Percentiles rank a stretch among this genome's conserved stretches.
Evolutionary conservation across 495 filamentous ascomycete species (phyloP).

Genomic region (Penicillium cosmopolitanum): DNA sequence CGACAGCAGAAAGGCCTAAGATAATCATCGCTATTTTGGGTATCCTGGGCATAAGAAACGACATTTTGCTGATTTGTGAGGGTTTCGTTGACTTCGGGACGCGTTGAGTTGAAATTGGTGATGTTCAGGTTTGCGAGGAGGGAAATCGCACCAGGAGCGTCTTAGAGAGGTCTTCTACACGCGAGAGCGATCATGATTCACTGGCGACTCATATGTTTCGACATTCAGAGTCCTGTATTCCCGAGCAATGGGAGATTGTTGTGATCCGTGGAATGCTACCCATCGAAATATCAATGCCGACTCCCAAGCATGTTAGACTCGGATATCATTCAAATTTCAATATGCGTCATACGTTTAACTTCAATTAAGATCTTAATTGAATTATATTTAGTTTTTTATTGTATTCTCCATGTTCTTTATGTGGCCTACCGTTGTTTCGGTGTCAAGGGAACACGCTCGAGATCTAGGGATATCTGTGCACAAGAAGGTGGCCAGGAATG

Average conservation of each 20-base stretch:
- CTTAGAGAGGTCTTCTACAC: conserved; percentile 10
- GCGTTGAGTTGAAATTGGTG: background rate
- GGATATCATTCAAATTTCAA: background rate
- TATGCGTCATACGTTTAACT: background rate
- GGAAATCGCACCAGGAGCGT: background rate
- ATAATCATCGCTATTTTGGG: conserved; percentile 8
- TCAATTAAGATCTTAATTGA: background rate
- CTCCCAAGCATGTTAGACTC: background rate
- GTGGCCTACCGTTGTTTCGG: background rate
- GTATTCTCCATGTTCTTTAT: background rate
- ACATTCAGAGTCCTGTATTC: background rate
- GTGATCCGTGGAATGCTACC: conserved; percentile 23
- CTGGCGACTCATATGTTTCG: conserved; percentile 20
- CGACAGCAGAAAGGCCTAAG: conserved; percentile 14
- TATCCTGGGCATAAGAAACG: background rate
- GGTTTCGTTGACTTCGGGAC: background rate
- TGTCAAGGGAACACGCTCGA: background rate
- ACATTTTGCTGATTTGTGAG: conserved; percentile 13
- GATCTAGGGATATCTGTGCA: conserved; percentile 27
- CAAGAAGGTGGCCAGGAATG: conserved; percentile 14
- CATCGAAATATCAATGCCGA: conserved; percentile 4
- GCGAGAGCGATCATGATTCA: conserved; percentile 12
- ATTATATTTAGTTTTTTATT: background rate
- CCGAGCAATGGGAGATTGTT: conserved; percentile 1
- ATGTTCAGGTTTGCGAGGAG: background rate